These are phyloP conservation scores for Beta vulgaris DNA, from an alignment of 148 eudicot species.

Conservation along the genomic window DNA sequence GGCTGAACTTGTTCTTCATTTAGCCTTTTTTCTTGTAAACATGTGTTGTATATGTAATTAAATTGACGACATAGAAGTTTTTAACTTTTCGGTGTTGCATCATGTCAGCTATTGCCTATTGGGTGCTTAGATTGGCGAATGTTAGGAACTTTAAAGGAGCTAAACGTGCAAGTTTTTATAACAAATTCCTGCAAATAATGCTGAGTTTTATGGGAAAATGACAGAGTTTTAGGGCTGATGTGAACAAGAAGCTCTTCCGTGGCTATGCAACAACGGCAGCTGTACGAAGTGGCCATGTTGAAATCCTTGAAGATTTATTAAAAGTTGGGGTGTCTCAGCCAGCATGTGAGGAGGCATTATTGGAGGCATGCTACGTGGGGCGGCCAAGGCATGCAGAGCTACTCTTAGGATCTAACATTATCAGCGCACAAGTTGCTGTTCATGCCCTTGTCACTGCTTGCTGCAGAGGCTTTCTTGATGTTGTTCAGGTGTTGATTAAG, in stretches of 20 bases:
- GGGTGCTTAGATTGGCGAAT: background rate
- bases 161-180: background rate
- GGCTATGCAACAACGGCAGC: slow-evolving; percentile 77
- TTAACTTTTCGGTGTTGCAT: no score
- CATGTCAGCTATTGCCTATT: no score
- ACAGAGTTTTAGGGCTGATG: slow-evolving; percentile 60
- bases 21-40: no score
- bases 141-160: background rate
- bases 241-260: slow-evolving; percentile 62
- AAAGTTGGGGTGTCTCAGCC: slow-evolving; percentile 46
- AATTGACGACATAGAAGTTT: no score
- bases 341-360: slow-evolving; percentile 69
- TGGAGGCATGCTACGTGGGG: slow-evolving; percentile 66
- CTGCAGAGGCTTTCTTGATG: slow-evolving; percentile 62
- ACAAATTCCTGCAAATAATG: slow-evolving; percentile 3
- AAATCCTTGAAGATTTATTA: slow-evolving; percentile 53
- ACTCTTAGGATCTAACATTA: slow-evolving; percentile 52
- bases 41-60: no score
- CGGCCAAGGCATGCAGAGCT: slow-evolving; percentile 50
- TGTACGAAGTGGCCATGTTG: slow-evolving; percentile 57
- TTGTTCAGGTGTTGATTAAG: slow-evolving; percentile 61
- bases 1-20: no score
- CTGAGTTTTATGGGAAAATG: slow-evolving; percentile 18
- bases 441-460: slow-evolving; percentile 69
- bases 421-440: slow-evolving; percentile 60